Evolutionary conservation across 2,329 filamentous ascomycete genomes (phyloP).

Genomic region (Phoma sp.): DNA sequence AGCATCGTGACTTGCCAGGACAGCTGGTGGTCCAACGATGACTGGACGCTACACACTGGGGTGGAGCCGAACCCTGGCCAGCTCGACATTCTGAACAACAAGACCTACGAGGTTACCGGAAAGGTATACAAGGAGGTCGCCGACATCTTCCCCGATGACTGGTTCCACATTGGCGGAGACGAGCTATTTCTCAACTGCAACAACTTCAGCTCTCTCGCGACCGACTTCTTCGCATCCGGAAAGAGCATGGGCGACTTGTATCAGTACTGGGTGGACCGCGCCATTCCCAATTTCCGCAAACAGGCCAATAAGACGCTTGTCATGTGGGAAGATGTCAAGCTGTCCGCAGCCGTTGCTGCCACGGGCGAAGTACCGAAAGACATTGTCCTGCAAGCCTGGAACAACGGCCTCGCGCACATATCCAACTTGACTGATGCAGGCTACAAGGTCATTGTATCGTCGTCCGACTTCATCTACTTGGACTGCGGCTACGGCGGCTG

Average conservation of each 20-base stretch:
- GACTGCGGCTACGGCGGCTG: constrained; percentile 63
- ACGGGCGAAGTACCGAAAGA: constrained; percentile 58
- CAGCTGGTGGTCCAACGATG: constrained; percentile 67
- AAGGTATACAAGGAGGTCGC: constrained; percentile 63
- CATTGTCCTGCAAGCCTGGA: constrained; percentile 63
- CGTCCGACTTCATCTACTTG: constrained; percentile 62
- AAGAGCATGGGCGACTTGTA: constrained; percentile 59
- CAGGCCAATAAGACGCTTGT: constrained; percentile 58
- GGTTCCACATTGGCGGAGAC: constrained; percentile 64
- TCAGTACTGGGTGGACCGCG: constrained; percentile 62
- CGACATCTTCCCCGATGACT: constrained; percentile 57
- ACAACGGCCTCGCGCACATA: constrained; percentile 60
- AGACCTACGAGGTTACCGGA: constrained; percentile 61
- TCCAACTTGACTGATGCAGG: constrained; percentile 57
- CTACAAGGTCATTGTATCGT: constrained; percentile 64
- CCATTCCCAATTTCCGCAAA: constrained; percentile 58
- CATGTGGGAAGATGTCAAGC: constrained; percentile 64
- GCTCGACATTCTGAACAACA: constrained; percentile 62
- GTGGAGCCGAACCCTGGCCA: constrained; percentile 64
- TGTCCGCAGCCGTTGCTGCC: constrained; percentile 50
- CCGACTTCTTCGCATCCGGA: constrained; percentile 59
- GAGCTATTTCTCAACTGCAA: constrained; percentile 64
- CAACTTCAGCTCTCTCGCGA: constrained; percentile 61
- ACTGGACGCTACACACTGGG: constrained; percentile 61
- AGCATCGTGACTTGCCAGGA: constrained; percentile 63